Evolutionary conservation across 78 protist species (phyloP).

Genomic region (slime mould (Dictyostelium discoideum)): dicty_2.7 NC_007091.3:2857001-2857500

Average conservation of each 20-base stretch:
- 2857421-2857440: slow-evolving; percentile 9
- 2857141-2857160: not conserved
- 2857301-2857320: slow-evolving; percentile 64
- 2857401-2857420: not conserved
- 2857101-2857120: not conserved
- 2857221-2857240: slow-evolving; percentile 37
- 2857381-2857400: slow-evolving; percentile 4
- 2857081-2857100: too few relatives aligned
- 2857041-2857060: not conserved
- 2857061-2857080: not conserved
- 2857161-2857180: slow-evolving; percentile 21
- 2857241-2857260: not conserved
- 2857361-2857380: slow-evolving; percentile 17
- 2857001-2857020: not conserved
- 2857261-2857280: slow-evolving; percentile 37
- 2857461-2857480: slow-evolving; percentile 30
- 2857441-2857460: slow-evolving; percentile 7
- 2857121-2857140: not conserved
- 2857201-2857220: slow-evolving; percentile 49
- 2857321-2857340: slow-evolving; percentile 58
- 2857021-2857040: slow-evolving; percentile 1
- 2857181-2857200: slow-evolving; percentile 12
- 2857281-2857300: slow-evolving; percentile 32
- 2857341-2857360: slow-evolving; percentile 70
- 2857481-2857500: slow-evolving; percentile 48